phyloP scores from a whole-genome alignment of 2,329 filamentous ascomycete species.

The Neopestalotiopsis rosae region DNA sequence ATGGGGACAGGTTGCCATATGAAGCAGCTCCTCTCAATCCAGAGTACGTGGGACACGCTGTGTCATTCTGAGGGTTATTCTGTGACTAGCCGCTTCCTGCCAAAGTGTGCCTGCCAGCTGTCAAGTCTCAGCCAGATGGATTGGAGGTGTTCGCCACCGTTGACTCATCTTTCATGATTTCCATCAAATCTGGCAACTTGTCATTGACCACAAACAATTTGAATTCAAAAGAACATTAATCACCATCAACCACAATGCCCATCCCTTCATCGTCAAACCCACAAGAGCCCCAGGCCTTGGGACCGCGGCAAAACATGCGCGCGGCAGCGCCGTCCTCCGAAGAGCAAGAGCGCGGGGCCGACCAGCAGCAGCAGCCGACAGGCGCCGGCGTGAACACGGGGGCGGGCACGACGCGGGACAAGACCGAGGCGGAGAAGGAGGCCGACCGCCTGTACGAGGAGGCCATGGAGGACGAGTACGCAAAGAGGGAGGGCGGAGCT shows the following conservation, averaged over 20 bases:
- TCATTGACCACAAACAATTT: too few relatives aligned
- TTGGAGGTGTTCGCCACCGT: too few relatives aligned
- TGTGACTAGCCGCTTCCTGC: too few relatives aligned
- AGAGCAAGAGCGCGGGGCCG: not conserved
- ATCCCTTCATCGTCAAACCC: conserved; percentile 17
- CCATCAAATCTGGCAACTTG: too few relatives aligned
- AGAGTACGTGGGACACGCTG: too few relatives aligned
- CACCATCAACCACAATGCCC: conserved; percentile 12
- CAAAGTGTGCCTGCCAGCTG: too few relatives aligned
- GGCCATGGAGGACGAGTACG: conserved; percentile 61
- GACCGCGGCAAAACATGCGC: conserved; percentile 1
- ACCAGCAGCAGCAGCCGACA: conserved; percentile 32
- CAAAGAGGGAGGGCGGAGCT: conserved; percentile 58
- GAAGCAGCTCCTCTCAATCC: too few relatives aligned
- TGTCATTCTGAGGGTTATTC: too few relatives aligned
- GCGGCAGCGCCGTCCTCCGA: not conserved
- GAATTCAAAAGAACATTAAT: too few relatives aligned
- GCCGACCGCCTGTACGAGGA: conserved; percentile 58
- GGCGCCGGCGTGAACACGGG: conserved; percentile 56
- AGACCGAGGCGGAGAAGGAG: conserved; percentile 55
- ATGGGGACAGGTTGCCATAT: too few relatives aligned
- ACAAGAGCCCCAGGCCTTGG: conserved; percentile 5
- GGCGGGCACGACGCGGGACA: conserved; percentile 50
- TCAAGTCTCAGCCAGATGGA: too few relatives aligned
- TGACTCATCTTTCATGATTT: too few relatives aligned